A percentile compares a stretch with the other conserved stretches of the same genome.
phyloP scores from a whole-genome alignment of 495 filamentous ascomycete genomes.

The Penicillium flavigenum region DNA sequence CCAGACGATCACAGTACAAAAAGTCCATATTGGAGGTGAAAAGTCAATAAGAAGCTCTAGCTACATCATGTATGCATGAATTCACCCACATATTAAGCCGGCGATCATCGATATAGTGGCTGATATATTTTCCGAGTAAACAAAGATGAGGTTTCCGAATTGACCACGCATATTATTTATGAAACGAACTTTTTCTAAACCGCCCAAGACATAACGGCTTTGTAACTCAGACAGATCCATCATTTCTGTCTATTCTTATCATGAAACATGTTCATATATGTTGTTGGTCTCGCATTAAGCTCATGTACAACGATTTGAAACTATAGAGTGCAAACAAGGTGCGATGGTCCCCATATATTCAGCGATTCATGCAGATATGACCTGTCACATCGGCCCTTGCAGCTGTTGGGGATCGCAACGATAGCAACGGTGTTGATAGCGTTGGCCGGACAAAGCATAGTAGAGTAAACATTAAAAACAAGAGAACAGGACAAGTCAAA shows the following conservation, averaged over 20 bases:
- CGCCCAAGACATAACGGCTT: slow-evolving; percentile 13
- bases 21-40: not conserved
- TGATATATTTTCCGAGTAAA: slow-evolving; percentile 11
- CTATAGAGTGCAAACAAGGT: not conserved
- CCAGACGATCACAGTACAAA: not conserved
- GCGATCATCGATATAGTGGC: slow-evolving; percentile 7
- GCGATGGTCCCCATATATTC: slow-evolving; percentile 5
- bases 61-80: not conserved
- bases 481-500: not conserved
- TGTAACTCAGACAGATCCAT: slow-evolving; percentile 4
- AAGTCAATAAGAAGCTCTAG: not conserved
- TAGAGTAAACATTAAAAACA: slow-evolving; percentile 12
- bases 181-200: not conserved
- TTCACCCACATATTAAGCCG: not conserved
- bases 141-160: not conserved
- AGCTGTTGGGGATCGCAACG: slow-evolving; percentile 15
- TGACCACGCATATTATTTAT: not conserved
- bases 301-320: slow-evolving; percentile 2
- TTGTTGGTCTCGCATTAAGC: not conserved
- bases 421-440: slow-evolving; percentile 11
- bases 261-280: not conserved
- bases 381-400: slow-evolving; percentile 14
- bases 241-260: not conserved
- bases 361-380: slow-evolving; percentile 11
- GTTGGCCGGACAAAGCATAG: slow-evolving; percentile 16